phyloP scores from a whole-genome alignment of 768 basidiomycete genomes.

The Chalciporus pseudorubinellus region DNA sequence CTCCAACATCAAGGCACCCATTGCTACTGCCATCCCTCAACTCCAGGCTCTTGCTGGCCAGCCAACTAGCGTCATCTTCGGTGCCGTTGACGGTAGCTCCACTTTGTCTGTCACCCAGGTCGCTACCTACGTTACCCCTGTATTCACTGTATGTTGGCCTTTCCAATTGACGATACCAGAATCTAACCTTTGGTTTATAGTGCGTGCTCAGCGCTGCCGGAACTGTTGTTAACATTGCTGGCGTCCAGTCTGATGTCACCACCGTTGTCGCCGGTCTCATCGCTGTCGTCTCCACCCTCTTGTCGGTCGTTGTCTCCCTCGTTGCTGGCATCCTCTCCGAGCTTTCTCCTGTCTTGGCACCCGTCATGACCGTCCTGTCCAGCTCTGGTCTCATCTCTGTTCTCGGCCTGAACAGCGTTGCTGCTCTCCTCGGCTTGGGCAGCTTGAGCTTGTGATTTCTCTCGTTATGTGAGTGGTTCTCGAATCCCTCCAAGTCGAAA shows the following conservation, averaged over 20 bases:
- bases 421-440: too few relatives aligned
- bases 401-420: too few relatives aligned
- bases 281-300: not conserved
- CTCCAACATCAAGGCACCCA: slow-evolving; percentile 19
- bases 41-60: slow-evolving; percentile 12
- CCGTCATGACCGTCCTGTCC: slow-evolving; percentile 4
- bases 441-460: too few relatives aligned
- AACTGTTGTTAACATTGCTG: slow-evolving; percentile 19
- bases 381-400: too few relatives aligned
- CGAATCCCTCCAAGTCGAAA: too few relatives aligned
- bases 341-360: slow-evolving; percentile 21
- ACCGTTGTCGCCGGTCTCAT: slow-evolving; percentile 21
- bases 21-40: slow-evolving; percentile 20
- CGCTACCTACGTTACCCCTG: slow-evolving; percentile 21
- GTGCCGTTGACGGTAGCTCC: slow-evolving; percentile 17
- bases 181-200: slow-evolving; percentile 9
- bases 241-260: slow-evolving; percentile 10
- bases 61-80: too few relatives aligned
- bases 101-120: slow-evolving; percentile 27
- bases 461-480: too few relatives aligned
- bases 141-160: slow-evolving; percentile 23
- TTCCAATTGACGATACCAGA: not conserved
- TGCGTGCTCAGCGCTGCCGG: slow-evolving; percentile 27
- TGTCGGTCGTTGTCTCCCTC: slow-evolving; percentile 10
- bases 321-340: slow-evolving; percentile 22